Evolutionary conservation across 768 basidiomycete genomes (phyloP).

Genomic region (Mycena leptocephala): DNA sequence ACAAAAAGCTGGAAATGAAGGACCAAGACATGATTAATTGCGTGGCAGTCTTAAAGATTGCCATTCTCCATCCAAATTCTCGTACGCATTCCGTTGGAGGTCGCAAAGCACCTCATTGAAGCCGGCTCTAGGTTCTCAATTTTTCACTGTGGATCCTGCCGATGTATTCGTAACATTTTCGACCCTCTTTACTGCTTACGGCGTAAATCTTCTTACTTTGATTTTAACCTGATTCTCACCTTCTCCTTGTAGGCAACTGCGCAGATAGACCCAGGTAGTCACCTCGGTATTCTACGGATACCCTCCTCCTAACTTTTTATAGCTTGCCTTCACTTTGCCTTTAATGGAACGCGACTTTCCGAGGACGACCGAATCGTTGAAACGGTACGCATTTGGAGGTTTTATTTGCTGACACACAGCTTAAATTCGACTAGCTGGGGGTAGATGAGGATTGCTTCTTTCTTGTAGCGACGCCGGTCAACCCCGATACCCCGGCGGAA

Average conservation of each 20-base stretch:
- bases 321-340: constrained; percentile 10
- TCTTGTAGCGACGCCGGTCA: neutral
- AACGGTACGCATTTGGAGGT: neutral
- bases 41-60: neutral
- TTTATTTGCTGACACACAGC: neutral
- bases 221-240: neutral
- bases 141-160: neutral
- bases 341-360: neutral
- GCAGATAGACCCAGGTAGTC: neutral
- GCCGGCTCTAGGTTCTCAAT: neutral
- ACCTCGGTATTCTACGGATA: neutral
- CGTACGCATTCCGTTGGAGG: neutral
- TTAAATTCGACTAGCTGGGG: neutral
- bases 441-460: neutral
- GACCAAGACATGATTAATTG: constrained; percentile 14
- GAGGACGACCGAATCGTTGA: constrained; percentile 7
- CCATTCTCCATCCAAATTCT: constrained; percentile 4
- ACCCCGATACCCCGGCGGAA: neutral
- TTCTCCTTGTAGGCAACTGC: neutral
- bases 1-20: neutral
- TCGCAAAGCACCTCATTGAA: neutral
- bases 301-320: neutral
- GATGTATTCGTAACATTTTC: constrained; percentile 16
- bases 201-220: neutral
- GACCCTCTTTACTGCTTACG: constrained; percentile 8